Conservation (phyloP, 768 basidiomycete species). For the Phaeolepiota aurea region DNA sequence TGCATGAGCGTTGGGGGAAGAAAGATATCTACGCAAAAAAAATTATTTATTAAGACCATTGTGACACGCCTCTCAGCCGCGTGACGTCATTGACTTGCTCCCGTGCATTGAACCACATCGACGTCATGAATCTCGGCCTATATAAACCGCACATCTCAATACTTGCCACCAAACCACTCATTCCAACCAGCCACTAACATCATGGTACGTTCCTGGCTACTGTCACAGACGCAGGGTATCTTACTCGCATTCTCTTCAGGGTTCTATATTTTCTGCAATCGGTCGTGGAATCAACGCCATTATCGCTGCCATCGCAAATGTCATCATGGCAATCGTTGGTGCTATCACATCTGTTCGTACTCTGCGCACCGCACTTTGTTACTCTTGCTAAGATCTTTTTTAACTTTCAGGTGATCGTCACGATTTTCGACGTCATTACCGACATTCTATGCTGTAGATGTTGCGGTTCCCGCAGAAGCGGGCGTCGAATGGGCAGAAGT, state of each 20-base stretch:
- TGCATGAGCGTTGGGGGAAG: too few species aligned
- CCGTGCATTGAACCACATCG: too few species aligned
- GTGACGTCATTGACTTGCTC: too few species aligned
- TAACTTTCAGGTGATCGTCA: conserved; percentile 44
- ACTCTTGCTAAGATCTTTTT: background rate
- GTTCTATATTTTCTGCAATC: conserved; percentile 58
- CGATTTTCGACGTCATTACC: conserved; percentile 53
- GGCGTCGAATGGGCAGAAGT: background rate
- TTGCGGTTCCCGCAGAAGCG: conserved; percentile 23
- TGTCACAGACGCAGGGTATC: too few species aligned
- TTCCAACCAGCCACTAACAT: too few species aligned
- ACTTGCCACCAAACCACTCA: too few species aligned
- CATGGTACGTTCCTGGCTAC: too few species aligned
- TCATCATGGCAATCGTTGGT: conserved; percentile 53
- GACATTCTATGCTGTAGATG: conserved; percentile 49
- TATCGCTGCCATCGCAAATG: conserved; percentile 49
- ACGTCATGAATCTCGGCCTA: too few species aligned
- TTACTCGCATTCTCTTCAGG: conserved; percentile 28
- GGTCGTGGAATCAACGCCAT: conserved; percentile 50
- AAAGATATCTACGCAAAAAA: too few species aligned
- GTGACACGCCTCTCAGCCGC: too few species aligned
- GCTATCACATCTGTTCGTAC: conserved; percentile 49
- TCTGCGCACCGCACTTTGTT: background rate
- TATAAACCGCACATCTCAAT: too few species aligned
- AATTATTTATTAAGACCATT: too few species aligned